Conservation (phyloP, 2,329 filamentous ascomycete species). For the Fusarium oligoseptatum region DNA sequence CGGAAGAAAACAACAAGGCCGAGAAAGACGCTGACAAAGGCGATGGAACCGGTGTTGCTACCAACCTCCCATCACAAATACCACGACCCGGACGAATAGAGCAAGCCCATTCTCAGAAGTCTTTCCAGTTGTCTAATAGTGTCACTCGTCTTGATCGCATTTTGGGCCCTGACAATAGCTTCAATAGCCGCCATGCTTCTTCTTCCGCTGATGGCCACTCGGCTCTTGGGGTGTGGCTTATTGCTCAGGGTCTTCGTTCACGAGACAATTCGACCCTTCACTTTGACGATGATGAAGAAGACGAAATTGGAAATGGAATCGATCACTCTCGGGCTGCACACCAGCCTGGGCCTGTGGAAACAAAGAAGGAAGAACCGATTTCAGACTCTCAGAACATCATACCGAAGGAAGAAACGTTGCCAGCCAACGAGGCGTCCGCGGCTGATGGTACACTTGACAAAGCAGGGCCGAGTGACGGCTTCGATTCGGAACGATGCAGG, state of each 20-base stretch:
- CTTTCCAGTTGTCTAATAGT: conserved; percentile 37
- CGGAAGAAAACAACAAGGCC: neutral
- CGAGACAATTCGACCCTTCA: conserved; percentile 43
- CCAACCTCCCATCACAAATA: neutral
- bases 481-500: neutral
- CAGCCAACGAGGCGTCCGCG: neutral
- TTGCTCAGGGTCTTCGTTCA: conserved; percentile 50
- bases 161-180: conserved; percentile 44
- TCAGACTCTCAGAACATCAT: neutral
- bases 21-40: neutral
- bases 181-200: conserved; percentile 48
- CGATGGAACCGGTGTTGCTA: neutral
- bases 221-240: conserved; percentile 55
- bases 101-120: conserved; percentile 24
- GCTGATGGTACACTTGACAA: neutral
- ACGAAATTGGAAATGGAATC: neutral
- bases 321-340: neutral
- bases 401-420: neutral
- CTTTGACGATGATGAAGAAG: conserved; percentile 37
- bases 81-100: conserved; percentile 14
- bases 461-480: neutral
- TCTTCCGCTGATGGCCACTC: conserved; percentile 52
- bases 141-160: conserved; percentile 36
- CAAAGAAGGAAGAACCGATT: neutral
- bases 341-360: neutral